Evolutionary conservation across 495 filamentous ascomycete species (phyloP).

Genomic region (Poronia punctata): DNA sequence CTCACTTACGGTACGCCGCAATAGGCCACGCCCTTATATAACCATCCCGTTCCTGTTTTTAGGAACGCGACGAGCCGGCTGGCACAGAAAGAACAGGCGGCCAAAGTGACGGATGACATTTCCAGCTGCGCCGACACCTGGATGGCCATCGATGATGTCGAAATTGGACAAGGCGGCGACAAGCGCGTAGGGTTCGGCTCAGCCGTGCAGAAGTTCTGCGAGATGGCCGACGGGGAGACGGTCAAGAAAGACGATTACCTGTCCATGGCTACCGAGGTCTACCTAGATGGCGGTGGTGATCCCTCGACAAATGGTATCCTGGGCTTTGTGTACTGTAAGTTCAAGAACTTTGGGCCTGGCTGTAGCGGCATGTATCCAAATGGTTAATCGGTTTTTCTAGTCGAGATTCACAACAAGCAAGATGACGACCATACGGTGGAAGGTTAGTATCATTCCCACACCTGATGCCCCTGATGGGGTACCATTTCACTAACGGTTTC

Average conservation of each 20-base stretch:
- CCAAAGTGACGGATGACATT: conserved; percentile 17
- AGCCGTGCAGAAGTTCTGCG: conserved; percentile 21
- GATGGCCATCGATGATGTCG: conserved; percentile 23
- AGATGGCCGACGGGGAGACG: conserved; percentile 14
- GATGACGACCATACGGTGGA: conserved; percentile 20
- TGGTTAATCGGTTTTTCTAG: conserved; percentile 9
- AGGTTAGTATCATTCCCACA: conserved; percentile 11
- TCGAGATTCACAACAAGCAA: conserved; percentile 27
- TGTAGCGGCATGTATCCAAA: neutral
- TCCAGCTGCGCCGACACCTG: conserved; percentile 22
- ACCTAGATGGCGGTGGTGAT: conserved; percentile 17
- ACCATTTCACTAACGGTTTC: too few relatives aligned
- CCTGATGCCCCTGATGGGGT: neutral
- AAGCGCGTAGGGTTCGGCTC: conserved; percentile 18
- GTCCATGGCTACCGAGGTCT: conserved; percentile 25
- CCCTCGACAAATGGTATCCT: conserved; percentile 19
- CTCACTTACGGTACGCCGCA: too few relatives aligned
- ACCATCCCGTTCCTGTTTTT: too few relatives aligned
- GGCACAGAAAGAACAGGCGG: too few relatives aligned
- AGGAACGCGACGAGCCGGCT: too few relatives aligned
- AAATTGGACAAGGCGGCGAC: conserved; percentile 22
- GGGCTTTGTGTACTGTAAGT: conserved; percentile 26
- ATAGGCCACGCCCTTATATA: too few relatives aligned
- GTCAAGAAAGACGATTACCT: conserved; percentile 22
- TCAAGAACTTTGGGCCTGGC: neutral